These are phyloP conservation scores for Paraphaeosphaeria sporulosa DNA, from an alignment of 2,329 filamentous ascomycete genomes.

Conservation along the genomic window DNA sequence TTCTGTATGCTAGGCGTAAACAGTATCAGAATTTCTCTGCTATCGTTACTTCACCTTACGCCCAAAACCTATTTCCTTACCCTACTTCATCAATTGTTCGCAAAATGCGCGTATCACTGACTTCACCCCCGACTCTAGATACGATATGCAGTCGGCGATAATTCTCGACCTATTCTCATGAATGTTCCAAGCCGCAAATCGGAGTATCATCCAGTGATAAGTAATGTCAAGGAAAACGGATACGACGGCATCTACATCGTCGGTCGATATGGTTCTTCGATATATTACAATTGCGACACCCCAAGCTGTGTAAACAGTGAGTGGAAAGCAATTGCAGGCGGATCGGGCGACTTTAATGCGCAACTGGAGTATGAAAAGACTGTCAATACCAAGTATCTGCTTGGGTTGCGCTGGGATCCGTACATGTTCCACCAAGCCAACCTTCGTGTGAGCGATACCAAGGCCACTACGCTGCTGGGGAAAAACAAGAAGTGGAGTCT, in stretches of 20 bases:
- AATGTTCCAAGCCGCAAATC: conserved; percentile 46
- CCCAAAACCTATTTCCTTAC: too few relatives aligned
- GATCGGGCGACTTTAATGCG: conserved; percentile 57
- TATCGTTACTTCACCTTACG: too few relatives aligned
- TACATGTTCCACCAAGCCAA: conserved; percentile 71
- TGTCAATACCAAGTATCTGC: conserved; percentile 62
- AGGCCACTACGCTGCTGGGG: conserved; percentile 55
- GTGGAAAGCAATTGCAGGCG: conserved; percentile 64
- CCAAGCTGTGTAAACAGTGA: conserved; percentile 61
- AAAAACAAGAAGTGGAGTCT: conserved; percentile 56
- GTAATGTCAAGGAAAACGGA: conserved; percentile 58
- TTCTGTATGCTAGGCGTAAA: too few relatives aligned
- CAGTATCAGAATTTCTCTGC: too few relatives aligned
- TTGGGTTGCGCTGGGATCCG: conserved; percentile 60
- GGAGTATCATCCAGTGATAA: conserved; percentile 61
- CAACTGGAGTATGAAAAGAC: conserved; percentile 59
- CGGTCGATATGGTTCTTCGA: conserved; percentile 64
- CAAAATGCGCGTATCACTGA: too few relatives aligned
- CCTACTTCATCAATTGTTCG: too few relatives aligned
- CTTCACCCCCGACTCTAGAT: too few relatives aligned
- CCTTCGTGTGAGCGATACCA: conserved; percentile 55
- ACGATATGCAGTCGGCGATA: conserved; percentile 65
- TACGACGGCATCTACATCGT: conserved; percentile 63
- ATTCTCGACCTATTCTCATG: conserved; percentile 62
- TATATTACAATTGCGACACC: conserved; percentile 69